These are phyloP conservation scores for Sarocladiaceae sp. DNA, from an alignment of 2,329 filamentous ascomycete species.

Conservation along the genomic window DNA sequence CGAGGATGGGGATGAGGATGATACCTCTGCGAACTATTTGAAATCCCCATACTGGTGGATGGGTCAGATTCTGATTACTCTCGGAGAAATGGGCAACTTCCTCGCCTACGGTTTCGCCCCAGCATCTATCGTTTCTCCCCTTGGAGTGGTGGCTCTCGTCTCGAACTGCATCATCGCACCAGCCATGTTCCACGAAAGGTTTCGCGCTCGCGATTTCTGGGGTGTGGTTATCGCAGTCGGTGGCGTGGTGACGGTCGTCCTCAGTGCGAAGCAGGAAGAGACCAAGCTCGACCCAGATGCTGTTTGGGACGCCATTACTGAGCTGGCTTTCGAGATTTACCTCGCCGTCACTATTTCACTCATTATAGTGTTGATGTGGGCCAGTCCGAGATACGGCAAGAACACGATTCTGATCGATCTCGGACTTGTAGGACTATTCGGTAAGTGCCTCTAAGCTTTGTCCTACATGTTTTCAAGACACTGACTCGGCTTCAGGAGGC, in stretches of 20 bases:
- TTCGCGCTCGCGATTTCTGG: conserved; percentile 78
- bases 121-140: conserved; percentile 91
- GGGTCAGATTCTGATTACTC: conserved; percentile 85
- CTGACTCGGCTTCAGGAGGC: conserved; percentile 54
- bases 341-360: conserved; percentile 69
- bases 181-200: conserved; percentile 85
- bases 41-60: conserved; percentile 95
- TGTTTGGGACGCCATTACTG: conserved; percentile 84
- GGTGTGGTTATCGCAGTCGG: conserved; percentile 84
- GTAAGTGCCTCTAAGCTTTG: conserved; percentile 42
- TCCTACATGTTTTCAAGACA: not conserved
- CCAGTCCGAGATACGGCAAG: conserved; percentile 78
- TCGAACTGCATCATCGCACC: conserved; percentile 97
- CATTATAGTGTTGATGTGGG: conserved; percentile 75
- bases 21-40: conserved; percentile 70
- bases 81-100: conserved; percentile 95
- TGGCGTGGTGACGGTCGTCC: conserved; percentile 86
- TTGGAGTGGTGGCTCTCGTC: conserved; percentile 93
- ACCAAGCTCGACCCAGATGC: conserved; percentile 87
- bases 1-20: conserved; percentile 28
- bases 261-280: conserved; percentile 86
- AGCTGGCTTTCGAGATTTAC: conserved; percentile 88
- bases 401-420: conserved; percentile 88
- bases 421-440: conserved; percentile 88
- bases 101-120: conserved; percentile 96